Conservation (phyloP, 2,329 filamentous ascomycete species). For the Chrysoporthe austroafricana region DNA sequence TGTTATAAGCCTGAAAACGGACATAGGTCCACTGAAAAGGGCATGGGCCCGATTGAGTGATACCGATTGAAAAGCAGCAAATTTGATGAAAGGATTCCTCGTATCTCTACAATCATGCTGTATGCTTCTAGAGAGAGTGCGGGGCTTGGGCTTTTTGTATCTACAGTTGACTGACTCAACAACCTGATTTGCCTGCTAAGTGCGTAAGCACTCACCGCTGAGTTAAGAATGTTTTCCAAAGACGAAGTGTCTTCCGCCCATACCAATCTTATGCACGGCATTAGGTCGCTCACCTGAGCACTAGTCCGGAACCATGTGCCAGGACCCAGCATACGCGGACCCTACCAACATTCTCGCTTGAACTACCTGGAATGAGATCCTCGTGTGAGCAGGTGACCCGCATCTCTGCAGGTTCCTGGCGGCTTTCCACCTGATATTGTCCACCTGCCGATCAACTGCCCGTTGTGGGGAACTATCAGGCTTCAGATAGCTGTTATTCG, state of each 20-base stretch:
- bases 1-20: constrained; percentile 1
- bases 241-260: not conserved
- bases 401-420: not conserved
- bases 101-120: not conserved
- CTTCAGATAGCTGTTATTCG: not conserved
- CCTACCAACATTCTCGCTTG: not conserved
- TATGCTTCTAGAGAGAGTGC: too few species aligned
- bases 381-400: constrained; percentile 3
- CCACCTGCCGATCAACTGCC: not conserved
- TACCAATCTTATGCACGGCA: not conserved
- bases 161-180: too few species aligned
- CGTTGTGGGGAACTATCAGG: not conserved
- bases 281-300: not conserved
- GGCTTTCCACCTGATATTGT: not conserved
- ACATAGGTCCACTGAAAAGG: constrained; percentile 1
- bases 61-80: constrained; percentile 4
- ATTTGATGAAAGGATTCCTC: not conserved
- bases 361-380: not conserved
- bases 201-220: not conserved
- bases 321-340: not conserved
- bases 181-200: not conserved
- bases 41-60: constrained; percentile 14
- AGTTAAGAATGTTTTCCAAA: not conserved
- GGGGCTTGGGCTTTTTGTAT: too few species aligned
- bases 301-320: not conserved